Conservation (phyloP, 169 alveolate genomes). For the Plasmodium vivax region DNA sequence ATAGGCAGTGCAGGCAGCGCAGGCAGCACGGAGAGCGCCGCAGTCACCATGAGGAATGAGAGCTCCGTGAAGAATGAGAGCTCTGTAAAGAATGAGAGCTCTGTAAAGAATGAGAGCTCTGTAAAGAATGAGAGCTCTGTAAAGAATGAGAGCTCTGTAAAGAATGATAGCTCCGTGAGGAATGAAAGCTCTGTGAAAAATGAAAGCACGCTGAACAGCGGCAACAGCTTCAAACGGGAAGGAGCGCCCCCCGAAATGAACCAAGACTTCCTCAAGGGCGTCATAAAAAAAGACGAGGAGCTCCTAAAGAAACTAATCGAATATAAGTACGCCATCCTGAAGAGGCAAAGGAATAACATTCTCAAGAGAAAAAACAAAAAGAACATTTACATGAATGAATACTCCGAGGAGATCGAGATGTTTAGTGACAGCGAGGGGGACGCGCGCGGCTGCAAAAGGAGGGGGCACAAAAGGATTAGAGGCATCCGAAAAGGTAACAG, state of each 20-base stretch:
- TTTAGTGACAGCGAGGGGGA: conserved; percentile 36
- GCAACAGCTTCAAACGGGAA: not conserved
- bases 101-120: not conserved
- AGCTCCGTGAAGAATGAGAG: not conserved
- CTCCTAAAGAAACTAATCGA: conserved; percentile 41
- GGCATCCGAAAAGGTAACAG: not conserved
- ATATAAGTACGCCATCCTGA: conserved; percentile 37
- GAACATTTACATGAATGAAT: conserved; percentile 32
- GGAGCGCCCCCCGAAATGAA: not conserved
- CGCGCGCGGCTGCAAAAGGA: not conserved
- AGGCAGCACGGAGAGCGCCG: not conserved
- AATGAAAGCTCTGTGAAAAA: not conserved
- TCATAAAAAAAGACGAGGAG: conserved; percentile 26
- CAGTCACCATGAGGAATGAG: not conserved
- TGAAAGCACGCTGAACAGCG: not conserved
- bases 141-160: not conserved
- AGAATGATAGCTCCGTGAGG: too few relatives aligned
- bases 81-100: not conserved
- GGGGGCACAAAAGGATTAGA: not conserved
- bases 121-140: not conserved
- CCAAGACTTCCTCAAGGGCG: not conserved
- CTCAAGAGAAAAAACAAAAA: conserved; percentile 31
- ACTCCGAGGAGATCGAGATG: conserved; percentile 58
- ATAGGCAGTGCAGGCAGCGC: not conserved
- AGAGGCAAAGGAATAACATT: conserved; percentile 34